Base-by-base conservation (phyloP, 2,329 filamentous ascomycete species). In the Coniochaeta sp. region DNA sequence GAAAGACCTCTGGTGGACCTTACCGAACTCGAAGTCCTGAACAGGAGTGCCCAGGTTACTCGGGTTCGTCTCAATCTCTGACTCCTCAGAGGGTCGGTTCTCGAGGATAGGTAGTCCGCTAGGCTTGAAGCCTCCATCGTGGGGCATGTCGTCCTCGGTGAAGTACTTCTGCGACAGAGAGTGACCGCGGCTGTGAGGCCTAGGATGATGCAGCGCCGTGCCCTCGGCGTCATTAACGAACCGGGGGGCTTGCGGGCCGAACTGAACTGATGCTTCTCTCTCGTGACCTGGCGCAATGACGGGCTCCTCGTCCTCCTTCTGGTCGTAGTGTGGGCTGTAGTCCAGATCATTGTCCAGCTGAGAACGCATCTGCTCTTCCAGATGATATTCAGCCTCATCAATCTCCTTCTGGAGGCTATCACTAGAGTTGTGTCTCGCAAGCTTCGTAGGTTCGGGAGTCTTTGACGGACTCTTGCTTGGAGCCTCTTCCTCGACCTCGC, bases 331-430 rank as follows among this genome's bases (percentile, higher is more conserved):
- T 2, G 85, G 85, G 60, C 83, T 88, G 62, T 89, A 86, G 58
- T 89, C 87, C 51, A 87, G 56, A 30, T 70, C 85, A 58, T 91
- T 86, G 54, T 91, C 86, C 48, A 92, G 74, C 61, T 92, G 86
- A 51, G 86, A 84, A 49, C 89, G 83, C 55, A 91, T 83, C 55
- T 89, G 84, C 63, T 91, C 83, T 63, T 91, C 88, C 55, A 94
- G 69, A 60, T 92, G 89, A 62, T 94, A 92, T 61, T 95, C 89
- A 4, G 88, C 86, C 62, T 91, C 87, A 48, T 94, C 86, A 52
- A 95, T 86, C 58, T 94, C 90, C 55, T 85, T 86, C 65, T 96
- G 90, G 22, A 95, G 76, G 45, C 83, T 89, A 56, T 85, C 79
- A 61, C 86, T 91, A 35, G 89, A 77, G 58, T 91, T 91, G 59